Evolutionary conservation across 169 alveolate genomes (phyloP), one percentile per base, ranked within the genome.

Genomic region (Amoebophrya sp.): DNA sequence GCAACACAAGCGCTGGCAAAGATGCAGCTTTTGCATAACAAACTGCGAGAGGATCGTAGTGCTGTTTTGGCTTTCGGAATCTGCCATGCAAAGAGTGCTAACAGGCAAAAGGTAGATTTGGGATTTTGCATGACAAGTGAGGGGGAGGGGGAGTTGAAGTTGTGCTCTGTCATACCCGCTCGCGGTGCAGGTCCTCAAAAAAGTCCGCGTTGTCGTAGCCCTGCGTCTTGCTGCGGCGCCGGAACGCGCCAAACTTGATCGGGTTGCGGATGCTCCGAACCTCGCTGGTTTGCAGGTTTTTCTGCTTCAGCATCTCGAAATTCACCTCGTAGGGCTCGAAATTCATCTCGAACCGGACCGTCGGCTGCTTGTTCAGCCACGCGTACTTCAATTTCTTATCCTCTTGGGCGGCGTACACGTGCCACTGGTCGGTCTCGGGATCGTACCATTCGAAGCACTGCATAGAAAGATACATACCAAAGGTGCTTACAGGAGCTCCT

Each of bases 401-500:
- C 35, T 12, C 83, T 7, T 18, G 39, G 32, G 83, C 83, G 35
- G 39, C 18, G 83, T 12, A 66, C 83, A 66, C 83, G 18, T 66
- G 83, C 83, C 83, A 66, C 35, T 25, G 10, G 18, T 66, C 83
- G 10, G 39, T 3, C 83, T 66, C 10, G 7, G 12, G 35, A 25
- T 66, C 83, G 83, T 12, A 66, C 83, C 83, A 66, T 25, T 66
- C 83, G 83, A 66, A 66, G 83, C 66, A 47, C 66, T 47, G 66
- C n/a, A n/a, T n/a, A n/a, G n/a, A n/a, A n/a, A n/a, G n/a, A n/a
- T n/a, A n/a, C n/a, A n/a, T n/a, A n/a, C n/a, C n/a, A n/a, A n/a
- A n/a, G n/a, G n/a, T n/a, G n/a, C n/a, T n/a, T n/a, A n/a, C n/a
- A n/a, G n/a, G n/a, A n/a, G n/a, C n/a, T n/a, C n/a, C n/a, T n/a